Evolutionary conservation across 2,329 filamentous ascomycete species (phyloP).

Genomic region (Xylaria sp.): DNA sequence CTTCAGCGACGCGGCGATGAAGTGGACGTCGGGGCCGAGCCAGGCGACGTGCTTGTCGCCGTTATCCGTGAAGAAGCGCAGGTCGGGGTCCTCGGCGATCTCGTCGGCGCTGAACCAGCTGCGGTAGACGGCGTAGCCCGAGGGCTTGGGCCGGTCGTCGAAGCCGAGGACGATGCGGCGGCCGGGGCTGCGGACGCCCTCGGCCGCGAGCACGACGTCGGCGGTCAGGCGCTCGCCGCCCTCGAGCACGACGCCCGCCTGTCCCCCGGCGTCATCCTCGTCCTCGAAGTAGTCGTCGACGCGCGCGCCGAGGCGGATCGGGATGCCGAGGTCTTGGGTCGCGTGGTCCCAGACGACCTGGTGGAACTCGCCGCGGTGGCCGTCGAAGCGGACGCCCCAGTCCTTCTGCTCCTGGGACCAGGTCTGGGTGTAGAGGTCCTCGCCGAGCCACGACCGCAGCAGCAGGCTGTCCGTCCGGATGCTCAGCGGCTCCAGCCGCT

Average conservation of each 20-base stretch:
- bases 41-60: conserved; percentile 56
- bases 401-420: conserved; percentile 42
- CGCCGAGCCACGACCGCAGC: conserved; percentile 55
- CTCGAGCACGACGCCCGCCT: conserved; percentile 30
- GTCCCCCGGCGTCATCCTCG: no score
- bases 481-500: conserved; percentile 52
- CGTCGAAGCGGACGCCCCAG: conserved; percentile 53
- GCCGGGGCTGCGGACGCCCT: conserved; percentile 51
- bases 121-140: conserved; percentile 49
- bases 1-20: conserved; percentile 56
- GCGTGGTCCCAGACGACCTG: conserved; percentile 55
- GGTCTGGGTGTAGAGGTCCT: conserved; percentile 52
- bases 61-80: conserved; percentile 49
- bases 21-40: conserved; percentile 56
- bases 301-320: conserved; percentile 48
- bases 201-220: conserved; percentile 50
- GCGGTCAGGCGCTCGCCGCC: conserved; percentile 40
- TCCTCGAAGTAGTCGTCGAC: conserved; percentile 52
- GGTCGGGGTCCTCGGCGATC: conserved; percentile 47
- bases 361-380: conserved; percentile 57
- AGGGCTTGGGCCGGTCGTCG: conserved; percentile 46
- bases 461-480: conserved; percentile 46
- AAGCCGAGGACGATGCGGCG: conserved; percentile 50
- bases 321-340: conserved; percentile 49
- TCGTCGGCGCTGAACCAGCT: conserved; percentile 49